Percentiles rank a stretch among this genome's conserved stretches.
These are phyloP conservation scores for Cylindrodendrum hubeiense DNA, from an alignment of 2,329 filamentous ascomycete genomes.

Conservation along the genomic window DNA sequence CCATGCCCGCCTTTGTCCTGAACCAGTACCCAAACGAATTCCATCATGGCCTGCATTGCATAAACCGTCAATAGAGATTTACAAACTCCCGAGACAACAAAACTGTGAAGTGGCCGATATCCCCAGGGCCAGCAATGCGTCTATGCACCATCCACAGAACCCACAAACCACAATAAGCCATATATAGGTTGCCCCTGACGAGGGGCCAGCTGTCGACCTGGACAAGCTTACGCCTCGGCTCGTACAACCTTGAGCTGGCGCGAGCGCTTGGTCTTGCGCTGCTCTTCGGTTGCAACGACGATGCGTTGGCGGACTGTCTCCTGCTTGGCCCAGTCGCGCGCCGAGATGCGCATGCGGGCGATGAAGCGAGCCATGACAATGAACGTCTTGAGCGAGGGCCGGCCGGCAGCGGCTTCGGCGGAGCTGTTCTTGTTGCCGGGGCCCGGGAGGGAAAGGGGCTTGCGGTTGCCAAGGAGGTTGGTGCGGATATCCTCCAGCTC, in stretches of 20 bases:
- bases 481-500: conserved; percentile 84
- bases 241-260: conserved; percentile 56
- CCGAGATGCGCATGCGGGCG: conserved; percentile 62
- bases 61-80: conserved; percentile 6
- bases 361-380: conserved; percentile 64
- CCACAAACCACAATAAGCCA: background rate
- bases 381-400: conserved; percentile 57
- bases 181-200: background rate
- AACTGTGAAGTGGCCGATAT: conserved; percentile 15
- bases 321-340: conserved; percentile 63
- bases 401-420: conserved; percentile 27
- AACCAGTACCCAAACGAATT: conserved; percentile 12
- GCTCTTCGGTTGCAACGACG: conserved; percentile 61
- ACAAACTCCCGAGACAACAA: conserved; percentile 2
- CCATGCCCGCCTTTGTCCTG: conserved; percentile 9
- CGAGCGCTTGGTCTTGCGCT: conserved; percentile 59
- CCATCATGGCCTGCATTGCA: conserved; percentile 14
- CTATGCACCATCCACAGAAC: no score
- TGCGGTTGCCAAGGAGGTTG: conserved; percentile 55
- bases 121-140: conserved; percentile 12
- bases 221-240: conserved; percentile 45
- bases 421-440: conserved; percentile 27
- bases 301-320: conserved; percentile 63
- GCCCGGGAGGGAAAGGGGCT: conserved; percentile 48
- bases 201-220: background rate